Conservation (phyloP, 1,139 yeast species). For the Lipomyces yarrowii region DNA sequence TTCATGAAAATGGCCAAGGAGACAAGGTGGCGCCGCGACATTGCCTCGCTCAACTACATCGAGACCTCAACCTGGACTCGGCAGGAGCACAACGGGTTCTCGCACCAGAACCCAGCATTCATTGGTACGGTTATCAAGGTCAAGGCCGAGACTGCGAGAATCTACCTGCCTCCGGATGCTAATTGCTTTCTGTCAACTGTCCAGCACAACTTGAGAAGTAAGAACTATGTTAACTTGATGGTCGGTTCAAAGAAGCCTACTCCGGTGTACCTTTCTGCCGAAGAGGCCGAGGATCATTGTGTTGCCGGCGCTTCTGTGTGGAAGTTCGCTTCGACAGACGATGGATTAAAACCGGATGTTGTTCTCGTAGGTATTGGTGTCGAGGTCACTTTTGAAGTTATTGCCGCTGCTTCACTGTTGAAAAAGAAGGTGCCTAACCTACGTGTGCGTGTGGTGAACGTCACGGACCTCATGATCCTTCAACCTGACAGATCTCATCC, state of each 20-base stretch:
- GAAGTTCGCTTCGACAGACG: slow-evolving; percentile 34
- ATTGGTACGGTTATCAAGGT: slow-evolving; percentile 33
- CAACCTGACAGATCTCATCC: slow-evolving; percentile 31
- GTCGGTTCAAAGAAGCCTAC: slow-evolving; percentile 33
- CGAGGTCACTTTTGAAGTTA: slow-evolving; percentile 34
- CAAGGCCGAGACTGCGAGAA: slow-evolving; percentile 33
- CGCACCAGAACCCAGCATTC: slow-evolving; percentile 35
- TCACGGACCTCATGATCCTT: slow-evolving; percentile 34
- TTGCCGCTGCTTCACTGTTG: slow-evolving; percentile 33
- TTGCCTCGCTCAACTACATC: slow-evolving; percentile 33
- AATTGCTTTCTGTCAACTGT: slow-evolving; percentile 33
- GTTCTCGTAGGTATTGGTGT: slow-evolving; percentile 34
- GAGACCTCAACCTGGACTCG: slow-evolving; percentile 35
- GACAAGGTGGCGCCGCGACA: slow-evolving; percentile 32
- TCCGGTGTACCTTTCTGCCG: slow-evolving; percentile 31
- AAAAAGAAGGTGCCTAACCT: slow-evolving; percentile 28
- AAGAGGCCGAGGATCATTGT: slow-evolving; percentile 34
- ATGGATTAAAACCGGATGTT: slow-evolving; percentile 34
- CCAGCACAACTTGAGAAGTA: slow-evolving; percentile 31
- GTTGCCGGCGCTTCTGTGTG: slow-evolving; percentile 36
- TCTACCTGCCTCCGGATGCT: slow-evolving; percentile 35
- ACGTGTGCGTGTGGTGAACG: slow-evolving; percentile 35
- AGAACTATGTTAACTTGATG: slow-evolving; percentile 34
- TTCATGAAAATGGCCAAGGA: slow-evolving; percentile 35
- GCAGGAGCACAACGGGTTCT: slow-evolving; percentile 35